These are phyloP conservation scores for Candida takata DNA, from an alignment of 805 yeast genomes.

Conservation along the genomic window DNA sequence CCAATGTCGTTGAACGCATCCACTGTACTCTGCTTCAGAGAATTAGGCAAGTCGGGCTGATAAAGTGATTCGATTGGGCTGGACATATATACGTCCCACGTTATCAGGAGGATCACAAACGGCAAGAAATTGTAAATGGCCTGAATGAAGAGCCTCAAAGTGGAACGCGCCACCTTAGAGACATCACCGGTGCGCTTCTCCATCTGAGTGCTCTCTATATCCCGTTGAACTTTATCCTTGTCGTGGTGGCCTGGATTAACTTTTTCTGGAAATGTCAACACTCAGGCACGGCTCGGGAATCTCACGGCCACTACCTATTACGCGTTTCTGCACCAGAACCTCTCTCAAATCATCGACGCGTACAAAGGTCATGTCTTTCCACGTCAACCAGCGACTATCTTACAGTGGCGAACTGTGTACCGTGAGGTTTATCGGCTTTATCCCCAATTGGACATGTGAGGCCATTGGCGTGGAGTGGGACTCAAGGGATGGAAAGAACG, in stretches of 20 bases:
- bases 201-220: too few species aligned
- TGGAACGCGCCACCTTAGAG: not conserved
- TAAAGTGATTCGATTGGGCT: conserved; percentile 14
- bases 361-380: conserved; percentile 1
- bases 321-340: too few species aligned
- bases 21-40: conserved; percentile 20
- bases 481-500: conserved; percentile 59
- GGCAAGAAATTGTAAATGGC: conserved; percentile 9
- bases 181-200: too few species aligned
- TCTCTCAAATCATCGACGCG: too few species aligned
- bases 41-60: conserved; percentile 29
- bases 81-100: conserved; percentile 10
- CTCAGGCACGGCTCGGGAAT: too few species aligned
- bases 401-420: conserved; percentile 50
- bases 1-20: conserved; percentile 24
- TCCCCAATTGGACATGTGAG: conserved; percentile 54
- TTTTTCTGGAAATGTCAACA: too few species aligned
- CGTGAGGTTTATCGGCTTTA: conserved; percentile 49
- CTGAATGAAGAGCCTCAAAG: not conserved
- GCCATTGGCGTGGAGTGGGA: conserved; percentile 92
- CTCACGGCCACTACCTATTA: too few species aligned
- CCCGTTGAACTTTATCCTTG: too few species aligned
- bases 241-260: too few species aligned
- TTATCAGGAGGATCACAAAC: conserved; percentile 9
- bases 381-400: conserved; percentile 19